Evolutionary conservation across 495 filamentous ascomycete species (phyloP).

Genomic region (Xylaria acuta): DNA sequence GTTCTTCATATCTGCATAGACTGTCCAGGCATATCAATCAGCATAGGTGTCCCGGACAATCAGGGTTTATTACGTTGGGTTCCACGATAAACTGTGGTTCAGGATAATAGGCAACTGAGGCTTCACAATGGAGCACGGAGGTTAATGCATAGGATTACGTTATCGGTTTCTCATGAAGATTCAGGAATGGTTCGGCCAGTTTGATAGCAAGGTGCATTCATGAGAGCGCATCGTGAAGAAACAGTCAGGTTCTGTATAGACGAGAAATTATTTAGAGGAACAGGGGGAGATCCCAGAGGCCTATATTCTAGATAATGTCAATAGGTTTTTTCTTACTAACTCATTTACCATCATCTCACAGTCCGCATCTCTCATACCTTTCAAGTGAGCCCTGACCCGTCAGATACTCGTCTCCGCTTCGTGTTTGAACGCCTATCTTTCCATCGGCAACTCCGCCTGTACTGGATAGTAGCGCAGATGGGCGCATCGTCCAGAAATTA

Average conservation of each 20-base stretch:
- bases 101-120: neutral
- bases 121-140: neutral
- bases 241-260: neutral
- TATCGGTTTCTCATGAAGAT: slow-evolving; percentile 5
- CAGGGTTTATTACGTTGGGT: slow-evolving; percentile 5
- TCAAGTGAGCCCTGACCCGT: neutral
- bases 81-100: neutral
- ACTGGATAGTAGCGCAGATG: neutral
- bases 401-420: neutral
- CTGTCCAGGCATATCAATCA: slow-evolving; percentile 22
- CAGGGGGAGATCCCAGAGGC: neutral
- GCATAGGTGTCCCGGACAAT: slow-evolving; percentile 20
- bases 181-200: neutral
- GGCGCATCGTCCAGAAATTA: neutral
- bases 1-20: slow-evolving; percentile 22
- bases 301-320: neutral
- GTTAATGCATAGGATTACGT: neutral
- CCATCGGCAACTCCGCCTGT: neutral
- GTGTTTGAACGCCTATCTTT: neutral
- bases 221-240: neutral
- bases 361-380: neutral
- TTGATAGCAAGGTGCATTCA: slow-evolving; percentile 12
- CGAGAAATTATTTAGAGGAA: neutral
- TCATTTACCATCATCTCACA: neutral
- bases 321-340: neutral